phyloP scores from a whole-genome alignment of 1,284 basidiomycete genomes.

The Sporisorium sorghi region DNA sequence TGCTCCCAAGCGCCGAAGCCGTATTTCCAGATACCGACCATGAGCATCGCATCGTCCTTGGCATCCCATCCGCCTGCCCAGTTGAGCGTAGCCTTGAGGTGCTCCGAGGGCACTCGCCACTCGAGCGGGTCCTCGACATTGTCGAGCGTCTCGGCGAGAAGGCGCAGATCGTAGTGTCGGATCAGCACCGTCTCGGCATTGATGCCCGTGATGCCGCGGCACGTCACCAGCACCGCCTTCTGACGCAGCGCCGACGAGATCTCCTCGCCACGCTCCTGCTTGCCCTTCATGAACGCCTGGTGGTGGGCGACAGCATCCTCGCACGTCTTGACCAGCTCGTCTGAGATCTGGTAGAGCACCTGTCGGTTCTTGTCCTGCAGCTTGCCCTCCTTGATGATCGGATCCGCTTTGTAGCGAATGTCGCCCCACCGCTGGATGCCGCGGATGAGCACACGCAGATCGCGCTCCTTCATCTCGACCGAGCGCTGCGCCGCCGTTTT shows the following conservation, averaged over 20 bases:
- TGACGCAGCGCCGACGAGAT: conserved; percentile 76
- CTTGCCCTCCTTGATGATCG: conserved; percentile 92
- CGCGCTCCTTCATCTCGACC: conserved; percentile 95
- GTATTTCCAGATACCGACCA: conserved; percentile 91
- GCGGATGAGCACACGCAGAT: conserved; percentile 92
- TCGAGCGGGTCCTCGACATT: conserved; percentile 77
- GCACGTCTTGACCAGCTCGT: conserved; percentile 91
- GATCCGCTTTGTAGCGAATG: conserved; percentile 91
- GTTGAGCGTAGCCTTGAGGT: conserved; percentile 90
- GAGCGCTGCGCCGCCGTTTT: conserved; percentile 87
- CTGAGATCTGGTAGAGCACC: conserved; percentile 89
- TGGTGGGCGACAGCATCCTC: conserved; percentile 85
- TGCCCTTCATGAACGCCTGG: conserved; percentile 73
- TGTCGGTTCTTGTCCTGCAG: conserved; percentile 92
- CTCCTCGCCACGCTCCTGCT: conserved; percentile 79
- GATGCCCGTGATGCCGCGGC: conserved; percentile 88
- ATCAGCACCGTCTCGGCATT: conserved; percentile 97
- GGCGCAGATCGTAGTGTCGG: conserved; percentile 87
- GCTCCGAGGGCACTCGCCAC: conserved; percentile 90
- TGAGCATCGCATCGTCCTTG: conserved; percentile 90
- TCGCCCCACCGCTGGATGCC: conserved; percentile 98
- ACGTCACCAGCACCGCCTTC: conserved; percentile 93
- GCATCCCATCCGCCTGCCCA: conserved; percentile 97
- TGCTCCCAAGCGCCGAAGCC: conserved; percentile 98
- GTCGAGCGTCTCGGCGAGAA: conserved; percentile 78